These are phyloP conservation scores for Didymellaceae sp. DNA, from an alignment of 2,329 filamentous ascomycete genomes.

Conservation along the genomic window DNA sequence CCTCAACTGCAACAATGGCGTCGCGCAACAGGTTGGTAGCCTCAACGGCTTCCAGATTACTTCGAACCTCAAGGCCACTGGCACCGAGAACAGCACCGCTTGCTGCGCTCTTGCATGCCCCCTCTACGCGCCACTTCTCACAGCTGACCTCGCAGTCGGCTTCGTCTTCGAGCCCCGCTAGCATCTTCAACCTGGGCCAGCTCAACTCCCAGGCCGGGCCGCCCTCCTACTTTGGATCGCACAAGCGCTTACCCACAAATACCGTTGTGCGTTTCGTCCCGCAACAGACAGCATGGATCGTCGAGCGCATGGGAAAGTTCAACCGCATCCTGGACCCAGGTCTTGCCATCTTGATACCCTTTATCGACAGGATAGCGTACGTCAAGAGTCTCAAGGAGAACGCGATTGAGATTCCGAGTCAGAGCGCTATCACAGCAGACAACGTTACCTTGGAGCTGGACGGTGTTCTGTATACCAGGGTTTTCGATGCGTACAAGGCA, in stretches of 20 bases:
- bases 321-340: conserved; percentile 91
- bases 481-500: conserved; percentile 98
- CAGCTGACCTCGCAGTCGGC: conserved; percentile 39
- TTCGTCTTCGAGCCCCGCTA: conserved; percentile 30
- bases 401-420: conserved; percentile 95
- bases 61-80: conserved; percentile 31
- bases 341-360: conserved; percentile 84
- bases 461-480: conserved; percentile 91
- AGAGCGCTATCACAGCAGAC: conserved; percentile 97
- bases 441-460: conserved; percentile 97
- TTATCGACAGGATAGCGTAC: conserved; percentile 95
- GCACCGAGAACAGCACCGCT: conserved; percentile 27
- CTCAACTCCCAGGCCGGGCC: conserved; percentile 51
- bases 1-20: conserved; percentile 38
- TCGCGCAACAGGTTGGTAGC: conserved; percentile 43
- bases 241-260: conserved; percentile 78
- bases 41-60: conserved; percentile 38
- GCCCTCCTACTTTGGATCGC: conserved; percentile 78
- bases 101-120: conserved; percentile 25
- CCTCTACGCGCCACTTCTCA: conserved; percentile 38
- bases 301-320: conserved; percentile 99
- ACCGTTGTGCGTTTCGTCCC: conserved; percentile 95
- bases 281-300: conserved; percentile 99
- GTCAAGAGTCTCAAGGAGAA: conserved; percentile 97
- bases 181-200: conserved; percentile 39